Base-by-base conservation (phyloP, 352 stramenopile genomes). In the Saprolegnia diclina region DNA sequence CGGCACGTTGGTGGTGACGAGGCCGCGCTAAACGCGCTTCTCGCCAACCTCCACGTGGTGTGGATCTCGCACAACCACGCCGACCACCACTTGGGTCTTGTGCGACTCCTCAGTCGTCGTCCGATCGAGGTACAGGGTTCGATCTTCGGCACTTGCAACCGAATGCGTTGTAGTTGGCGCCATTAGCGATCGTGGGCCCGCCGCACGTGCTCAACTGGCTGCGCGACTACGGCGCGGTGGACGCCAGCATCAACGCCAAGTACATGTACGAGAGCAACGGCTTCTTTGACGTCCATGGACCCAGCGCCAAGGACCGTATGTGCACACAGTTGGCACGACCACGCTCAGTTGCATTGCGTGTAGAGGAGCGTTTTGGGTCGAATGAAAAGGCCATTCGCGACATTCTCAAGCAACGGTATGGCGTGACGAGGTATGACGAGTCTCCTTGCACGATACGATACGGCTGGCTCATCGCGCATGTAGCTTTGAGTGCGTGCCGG, bases 1-100 rank as follows among this genome's bases (percentile, higher is more conserved):
- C 79, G 81, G 16, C 87, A 81, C 65, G 79, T 77, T 0, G 73
- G 75, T 29, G 83, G 83, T 0, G 77, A 91, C 22, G 35, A 55
- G 6, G 52, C 55, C 9, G 73, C 74, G 19, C 63, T 92, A 22
- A 74, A 76, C 11, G 74, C 78, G 22, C 88, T 89, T 32, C 73
- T 94, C 10, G 73, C 78, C 73, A 71, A 81, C 35, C 73, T 98
- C 38, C 85, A 94, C 59, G 96, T 94, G 65, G 84, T 98, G 56
- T 99, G 94, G 94, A 96, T 99, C 64, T 98, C 93, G 21, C 97
- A 99, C 79, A 97, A 97, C 59, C 97, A 99, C 75, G 95, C 96
- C 0, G 97, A 99, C 74, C 97, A 99, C 67, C 94, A 99, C 75
- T 83, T 99, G 29, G 97, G 97, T 37, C 75, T 98, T 37, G 73